Evolutionary conservation across 1,284 basidiomycete species (phyloP).

Genomic region (Ustilago xerochloae): DNA sequence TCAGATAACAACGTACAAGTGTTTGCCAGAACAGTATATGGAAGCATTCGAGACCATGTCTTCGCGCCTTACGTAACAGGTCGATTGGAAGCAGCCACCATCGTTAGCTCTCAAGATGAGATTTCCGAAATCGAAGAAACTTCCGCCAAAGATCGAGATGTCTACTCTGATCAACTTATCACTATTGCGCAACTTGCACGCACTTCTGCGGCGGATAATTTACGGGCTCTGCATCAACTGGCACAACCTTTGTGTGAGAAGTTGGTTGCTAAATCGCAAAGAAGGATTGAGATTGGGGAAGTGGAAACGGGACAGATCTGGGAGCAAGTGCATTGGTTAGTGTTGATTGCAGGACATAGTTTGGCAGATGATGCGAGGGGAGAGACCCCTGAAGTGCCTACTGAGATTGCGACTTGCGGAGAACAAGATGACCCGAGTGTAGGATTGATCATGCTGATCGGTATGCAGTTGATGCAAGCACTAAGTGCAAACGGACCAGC

Average conservation of each 20-base stretch:
- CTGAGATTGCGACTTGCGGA: constrained; percentile 31
- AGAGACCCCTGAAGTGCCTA: constrained; percentile 52
- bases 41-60: constrained; percentile 52
- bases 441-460: constrained; percentile 47
- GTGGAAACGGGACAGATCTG: constrained; percentile 49
- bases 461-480: constrained; percentile 50
- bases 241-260: constrained; percentile 37
- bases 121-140: constrained; percentile 52
- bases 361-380: constrained; percentile 54
- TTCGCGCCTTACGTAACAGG: constrained; percentile 55
- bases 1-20: constrained; percentile 29
- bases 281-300: constrained; percentile 10
- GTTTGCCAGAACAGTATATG: constrained; percentile 33
- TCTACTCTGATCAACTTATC: constrained; percentile 60
- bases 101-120: constrained; percentile 28
- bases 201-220: constrained; percentile 31
- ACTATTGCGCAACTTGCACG: constrained; percentile 57
- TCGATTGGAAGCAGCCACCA: constrained; percentile 49
- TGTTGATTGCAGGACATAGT: constrained; percentile 55
- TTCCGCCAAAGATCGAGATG: constrained; percentile 51
- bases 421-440: constrained; percentile 33
- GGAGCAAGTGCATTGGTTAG: constrained; percentile 64
- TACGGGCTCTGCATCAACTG: constrained; percentile 22
- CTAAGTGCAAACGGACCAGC: constrained; percentile 39
- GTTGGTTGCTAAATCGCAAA: constrained; percentile 40